A percentile compares a stretch with the other conserved stretches of the same genome.
Evolutionary conservation across 2,329 filamentous ascomycete genomes (phyloP).

Genomic region (Exophiala viscosa): DNA sequence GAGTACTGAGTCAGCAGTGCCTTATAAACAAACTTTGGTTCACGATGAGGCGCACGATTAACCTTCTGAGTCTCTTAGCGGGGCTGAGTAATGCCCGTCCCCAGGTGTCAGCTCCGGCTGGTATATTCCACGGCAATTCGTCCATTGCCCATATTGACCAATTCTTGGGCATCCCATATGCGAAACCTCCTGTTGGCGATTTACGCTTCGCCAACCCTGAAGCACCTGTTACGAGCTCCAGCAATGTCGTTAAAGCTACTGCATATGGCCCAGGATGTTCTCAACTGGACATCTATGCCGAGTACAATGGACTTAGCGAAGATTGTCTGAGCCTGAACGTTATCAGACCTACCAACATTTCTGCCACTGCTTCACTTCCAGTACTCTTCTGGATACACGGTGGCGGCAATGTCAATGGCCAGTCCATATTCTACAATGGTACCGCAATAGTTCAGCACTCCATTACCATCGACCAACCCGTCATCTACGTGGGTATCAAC

Average conservation of each 20-base stretch:
- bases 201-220: no score
- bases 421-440: neutral
- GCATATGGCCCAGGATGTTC: neutral
- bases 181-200: no score
- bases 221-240: no score
- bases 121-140: no score
- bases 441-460: slow-evolving; percentile 6
- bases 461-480: neutral
- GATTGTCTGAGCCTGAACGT: slow-evolving; percentile 35
- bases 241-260: neutral
- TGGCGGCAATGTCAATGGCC: slow-evolving; percentile 5
- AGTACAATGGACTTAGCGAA: slow-evolving; percentile 18
- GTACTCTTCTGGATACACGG: slow-evolving; percentile 31
- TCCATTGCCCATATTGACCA: no score
- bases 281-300: neutral
- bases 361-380: slow-evolving; percentile 24
- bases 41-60: no score
- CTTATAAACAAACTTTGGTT: no score
- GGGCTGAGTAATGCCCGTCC: no score
- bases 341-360: slow-evolving; percentile 2
- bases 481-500: slow-evolving; percentile 19
- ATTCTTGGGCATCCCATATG: no score
- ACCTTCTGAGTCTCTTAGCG: no score
- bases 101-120: no score
- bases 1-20: no score